A percentile compares a stretch with the other conserved stretches of the same genome.
phyloP scores from a whole-genome alignment of 345 rosid genomes.

The Brassica carinata region DNA sequence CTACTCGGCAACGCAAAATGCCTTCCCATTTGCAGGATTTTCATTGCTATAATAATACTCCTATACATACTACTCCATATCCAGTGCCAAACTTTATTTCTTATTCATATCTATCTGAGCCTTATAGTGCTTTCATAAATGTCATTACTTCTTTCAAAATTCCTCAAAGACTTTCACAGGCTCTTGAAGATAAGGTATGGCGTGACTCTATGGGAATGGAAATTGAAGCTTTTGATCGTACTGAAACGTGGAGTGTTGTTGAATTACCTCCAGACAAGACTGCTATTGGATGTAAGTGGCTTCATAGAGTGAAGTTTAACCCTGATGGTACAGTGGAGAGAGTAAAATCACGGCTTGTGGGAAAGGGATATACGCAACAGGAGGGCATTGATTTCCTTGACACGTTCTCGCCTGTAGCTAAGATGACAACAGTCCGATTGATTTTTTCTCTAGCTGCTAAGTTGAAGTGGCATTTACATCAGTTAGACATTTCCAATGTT shows the following conservation, averaged over 20 bases:
- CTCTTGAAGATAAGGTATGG: no score
- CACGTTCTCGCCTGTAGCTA: not conserved
- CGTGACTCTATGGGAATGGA: no score
- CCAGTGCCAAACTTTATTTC: no score
- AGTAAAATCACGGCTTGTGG: not conserved
- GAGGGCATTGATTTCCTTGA: not conserved
- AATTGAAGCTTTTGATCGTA: no score
- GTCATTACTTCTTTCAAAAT: no score
- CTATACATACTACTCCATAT: no score
- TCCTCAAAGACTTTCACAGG: no score
- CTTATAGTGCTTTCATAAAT: no score
- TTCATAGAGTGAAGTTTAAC: not conserved
- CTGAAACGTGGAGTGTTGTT: not conserved
- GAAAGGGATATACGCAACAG: not conserved
- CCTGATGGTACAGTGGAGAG: not conserved
- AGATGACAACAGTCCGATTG: not conserved
- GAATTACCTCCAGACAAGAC: not conserved
- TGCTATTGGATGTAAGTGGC: not conserved
- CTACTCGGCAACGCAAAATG: not conserved
- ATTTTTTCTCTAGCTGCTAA: not conserved
- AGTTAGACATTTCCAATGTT: not conserved
- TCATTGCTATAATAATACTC: not conserved
- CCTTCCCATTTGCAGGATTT: not conserved
- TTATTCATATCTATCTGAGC: no score
- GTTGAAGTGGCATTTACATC: not conserved